These are phyloP conservation scores for Neofusicoccum sp. DNA, from an alignment of 2,329 filamentous ascomycete species.

Conservation along the genomic window DNA sequence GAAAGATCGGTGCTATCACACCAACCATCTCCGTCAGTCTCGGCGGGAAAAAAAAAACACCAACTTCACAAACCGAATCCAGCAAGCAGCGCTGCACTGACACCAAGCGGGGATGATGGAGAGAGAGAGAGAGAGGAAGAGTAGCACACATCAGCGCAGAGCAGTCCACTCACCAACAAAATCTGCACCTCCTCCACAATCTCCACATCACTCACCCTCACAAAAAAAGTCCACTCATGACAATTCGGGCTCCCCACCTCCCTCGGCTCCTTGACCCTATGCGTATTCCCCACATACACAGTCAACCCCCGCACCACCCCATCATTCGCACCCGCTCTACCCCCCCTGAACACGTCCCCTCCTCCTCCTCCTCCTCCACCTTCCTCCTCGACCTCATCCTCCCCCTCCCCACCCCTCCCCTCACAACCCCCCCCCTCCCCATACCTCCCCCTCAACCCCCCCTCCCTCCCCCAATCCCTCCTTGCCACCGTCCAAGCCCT, in stretches of 20 bases:
- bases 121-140: not conserved
- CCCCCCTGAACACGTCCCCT: constrained; percentile 21
- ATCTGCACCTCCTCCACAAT: constrained; percentile 50
- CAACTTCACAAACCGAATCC: not conserved
- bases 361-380: constrained; percentile 29
- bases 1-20: constrained; percentile 46
- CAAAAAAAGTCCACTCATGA: constrained; percentile 53
- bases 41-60: not conserved
- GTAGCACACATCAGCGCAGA: not conserved
- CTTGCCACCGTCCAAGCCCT: constrained; percentile 42
- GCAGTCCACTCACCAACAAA: constrained; percentile 27
- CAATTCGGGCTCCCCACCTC: constrained; percentile 33
- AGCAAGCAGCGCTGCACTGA: too few relatives aligned
- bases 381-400: constrained; percentile 30
- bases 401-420: constrained; percentile 7
- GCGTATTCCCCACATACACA: constrained; percentile 49
- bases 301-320: constrained; percentile 42
- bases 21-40: not conserved
- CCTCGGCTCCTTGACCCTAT: constrained; percentile 32
- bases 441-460: constrained; percentile 38
- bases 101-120: not conserved
- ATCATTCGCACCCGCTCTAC: too few relatives aligned
- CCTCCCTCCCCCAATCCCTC: constrained; percentile 31
- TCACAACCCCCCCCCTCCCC: constrained; percentile 39
- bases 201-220: constrained; percentile 46